phyloP scores from a whole-genome alignment of 2,329 filamentous ascomycete species.

The Aureobasidium sp. region DNA sequence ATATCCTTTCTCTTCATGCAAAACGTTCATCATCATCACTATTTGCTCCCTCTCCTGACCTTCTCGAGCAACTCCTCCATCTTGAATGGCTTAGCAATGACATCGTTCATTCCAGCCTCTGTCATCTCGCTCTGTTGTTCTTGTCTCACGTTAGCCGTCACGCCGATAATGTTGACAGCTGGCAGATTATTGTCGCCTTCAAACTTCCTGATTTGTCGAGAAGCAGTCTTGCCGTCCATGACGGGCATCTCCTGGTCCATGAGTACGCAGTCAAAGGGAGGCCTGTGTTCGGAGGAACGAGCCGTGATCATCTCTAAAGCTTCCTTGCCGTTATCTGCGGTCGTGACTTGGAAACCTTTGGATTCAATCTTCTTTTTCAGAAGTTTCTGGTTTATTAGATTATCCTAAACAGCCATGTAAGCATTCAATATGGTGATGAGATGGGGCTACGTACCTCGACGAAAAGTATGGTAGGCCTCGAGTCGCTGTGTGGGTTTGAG shows the following conservation, averaged over 20 bases:
- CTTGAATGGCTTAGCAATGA: slow-evolving; percentile 27
- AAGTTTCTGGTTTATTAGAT: slow-evolving; percentile 28
- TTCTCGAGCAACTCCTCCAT: slow-evolving; percentile 24
- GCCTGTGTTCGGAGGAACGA: background rate
- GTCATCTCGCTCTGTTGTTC: slow-evolving; percentile 27
- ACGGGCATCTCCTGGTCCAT: slow-evolving; percentile 30
- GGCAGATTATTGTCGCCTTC: slow-evolving; percentile 17
- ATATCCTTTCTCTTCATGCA: background rate
- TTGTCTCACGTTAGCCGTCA: slow-evolving; percentile 28
- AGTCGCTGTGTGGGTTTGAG: slow-evolving; percentile 18
- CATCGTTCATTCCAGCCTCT: slow-evolving; percentile 26
- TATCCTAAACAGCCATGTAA: slow-evolving; percentile 23
- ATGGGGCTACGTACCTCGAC: background rate
- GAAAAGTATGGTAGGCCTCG: background rate
- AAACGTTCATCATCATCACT: background rate
- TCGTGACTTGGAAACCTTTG: slow-evolving; percentile 24
- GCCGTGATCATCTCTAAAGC: slow-evolving; percentile 21
- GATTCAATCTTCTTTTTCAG: slow-evolving; percentile 22
- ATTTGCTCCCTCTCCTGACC: background rate
- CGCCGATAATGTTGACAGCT: slow-evolving; percentile 24
- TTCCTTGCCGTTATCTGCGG: slow-evolving; percentile 27
- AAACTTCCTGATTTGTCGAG: slow-evolving; percentile 23
- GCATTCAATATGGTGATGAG: too few species aligned
- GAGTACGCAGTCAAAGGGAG: slow-evolving; percentile 24
- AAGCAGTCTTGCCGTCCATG: slow-evolving; percentile 26